Evolutionary conservation across 2,329 filamentous ascomycete genomes (phyloP).

Genomic region (Hymenoscyphus scutula): DNA sequence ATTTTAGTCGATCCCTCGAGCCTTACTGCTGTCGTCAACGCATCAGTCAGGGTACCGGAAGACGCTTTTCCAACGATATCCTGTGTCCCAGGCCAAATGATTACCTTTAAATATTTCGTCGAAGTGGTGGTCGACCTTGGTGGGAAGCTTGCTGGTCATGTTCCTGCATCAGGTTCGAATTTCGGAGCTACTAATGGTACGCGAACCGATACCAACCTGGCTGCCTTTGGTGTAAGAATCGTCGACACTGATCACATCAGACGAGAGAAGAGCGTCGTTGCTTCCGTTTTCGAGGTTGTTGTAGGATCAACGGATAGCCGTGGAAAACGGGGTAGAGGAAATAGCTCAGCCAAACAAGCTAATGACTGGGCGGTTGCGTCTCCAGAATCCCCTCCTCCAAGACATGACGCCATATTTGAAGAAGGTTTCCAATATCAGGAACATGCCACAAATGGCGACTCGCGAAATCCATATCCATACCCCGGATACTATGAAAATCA

Average conservation of each 20-base stretch:
- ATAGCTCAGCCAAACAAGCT: conserved; percentile 19
- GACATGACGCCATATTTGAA: conserved; percentile 27
- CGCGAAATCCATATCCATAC: conserved; percentile 33
- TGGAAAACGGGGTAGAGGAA: conserved; percentile 33
- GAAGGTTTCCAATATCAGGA: conserved; percentile 17
- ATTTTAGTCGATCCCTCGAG: conserved; percentile 82
- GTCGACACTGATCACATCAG: conserved; percentile 84
- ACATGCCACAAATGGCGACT: conserved; percentile 12
- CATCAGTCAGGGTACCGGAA: conserved; percentile 81
- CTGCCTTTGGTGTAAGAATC: conserved; percentile 64
- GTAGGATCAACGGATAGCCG: conserved; percentile 80
- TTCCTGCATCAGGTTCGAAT: conserved; percentile 27
- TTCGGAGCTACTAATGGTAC: conserved; percentile 15
- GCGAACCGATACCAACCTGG: conserved; percentile 42
- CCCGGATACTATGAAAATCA: conserved; percentile 30
- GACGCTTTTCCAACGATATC: conserved; percentile 90
- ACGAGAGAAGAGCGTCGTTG: conserved; percentile 88
- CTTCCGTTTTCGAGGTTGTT: conserved; percentile 79
- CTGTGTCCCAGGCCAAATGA: conserved; percentile 86
- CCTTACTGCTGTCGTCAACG: conserved; percentile 75
- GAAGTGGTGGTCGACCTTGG: conserved; percentile 92
- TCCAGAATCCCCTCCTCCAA: conserved; percentile 17
- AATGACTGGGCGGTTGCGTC: conserved; percentile 24
- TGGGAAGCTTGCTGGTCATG: conserved; percentile 69
- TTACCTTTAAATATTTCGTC: conserved; percentile 90